Conservation (phyloP, 345 rosid species). For the Corchorus olitorius region DNA sequence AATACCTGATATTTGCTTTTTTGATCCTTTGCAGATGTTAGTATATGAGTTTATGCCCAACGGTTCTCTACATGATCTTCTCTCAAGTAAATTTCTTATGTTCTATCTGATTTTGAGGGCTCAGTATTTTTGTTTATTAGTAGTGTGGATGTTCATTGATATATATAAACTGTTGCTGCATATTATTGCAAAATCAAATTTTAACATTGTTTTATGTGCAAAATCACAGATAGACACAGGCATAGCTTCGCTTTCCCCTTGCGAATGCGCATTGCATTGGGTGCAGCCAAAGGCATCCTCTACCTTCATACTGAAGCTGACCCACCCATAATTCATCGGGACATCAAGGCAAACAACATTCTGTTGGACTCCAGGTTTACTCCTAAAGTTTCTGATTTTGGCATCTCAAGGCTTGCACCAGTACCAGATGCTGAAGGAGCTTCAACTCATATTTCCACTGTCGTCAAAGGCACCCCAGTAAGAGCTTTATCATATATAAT, state of each 20-base stretch:
- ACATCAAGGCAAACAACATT: constrained; percentile 58
- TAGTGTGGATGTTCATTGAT: not conserved
- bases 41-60: constrained; percentile 60
- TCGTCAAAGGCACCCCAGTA: constrained; percentile 53
- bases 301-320: constrained; percentile 60
- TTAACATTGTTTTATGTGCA: constrained; percentile 11
- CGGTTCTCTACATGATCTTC: constrained; percentile 51
- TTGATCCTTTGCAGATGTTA: constrained; percentile 41
- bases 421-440: constrained; percentile 33
- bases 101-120: not conserved
- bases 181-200: not conserved
- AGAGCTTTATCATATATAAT: constrained; percentile 3
- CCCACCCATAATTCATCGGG: constrained; percentile 56
- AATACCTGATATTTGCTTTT: not conserved
- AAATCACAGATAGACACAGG: constrained; percentile 35
- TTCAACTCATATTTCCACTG: constrained; percentile 45
- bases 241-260: constrained; percentile 27
- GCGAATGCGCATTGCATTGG: constrained; percentile 47
- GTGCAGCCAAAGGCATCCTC: constrained; percentile 51
- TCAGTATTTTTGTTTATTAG: no score
- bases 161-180: not conserved
- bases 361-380: constrained; percentile 43
- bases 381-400: constrained; percentile 61
- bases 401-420: constrained; percentile 55
- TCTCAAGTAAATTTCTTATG: constrained; percentile 35